Percentiles rank a stretch among this genome's conserved stretches.
phyloP scores from a whole-genome alignment of 2,329 filamentous ascomycete species.

The Trichoderma gracile region DNA sequence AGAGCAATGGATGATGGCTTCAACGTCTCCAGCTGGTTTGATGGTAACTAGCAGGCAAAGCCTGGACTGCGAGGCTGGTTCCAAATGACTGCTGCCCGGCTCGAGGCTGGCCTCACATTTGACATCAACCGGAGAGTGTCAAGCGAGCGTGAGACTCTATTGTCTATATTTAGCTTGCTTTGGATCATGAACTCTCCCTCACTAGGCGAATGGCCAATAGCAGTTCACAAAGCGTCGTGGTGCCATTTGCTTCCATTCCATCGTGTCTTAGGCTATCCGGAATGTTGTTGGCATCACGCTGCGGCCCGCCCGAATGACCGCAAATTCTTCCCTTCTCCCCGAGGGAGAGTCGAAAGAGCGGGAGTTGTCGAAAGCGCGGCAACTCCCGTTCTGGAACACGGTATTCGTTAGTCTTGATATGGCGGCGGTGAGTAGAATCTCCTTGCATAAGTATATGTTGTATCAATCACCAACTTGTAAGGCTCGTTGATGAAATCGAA shows the following conservation, averaged over 20 bases:
- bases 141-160: no score
- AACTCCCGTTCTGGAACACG: neutral
- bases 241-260: neutral
- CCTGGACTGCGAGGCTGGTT: neutral
- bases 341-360: neutral
- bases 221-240: no score
- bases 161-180: no score
- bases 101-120: neutral
- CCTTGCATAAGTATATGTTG: neutral
- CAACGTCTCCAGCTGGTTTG: conserved; percentile 2
- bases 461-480: neutral
- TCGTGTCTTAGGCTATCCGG: neutral
- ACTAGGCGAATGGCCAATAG: neutral
- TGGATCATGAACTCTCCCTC: neutral
- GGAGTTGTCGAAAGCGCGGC: neutral
- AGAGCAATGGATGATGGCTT: neutral
- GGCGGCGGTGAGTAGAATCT: neutral
- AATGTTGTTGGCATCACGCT: neutral
- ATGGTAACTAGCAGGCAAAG: neutral
- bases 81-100: neutral
- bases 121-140: neutral
- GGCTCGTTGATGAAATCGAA: neutral
- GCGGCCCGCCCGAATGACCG: neutral
- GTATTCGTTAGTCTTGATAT: neutral
- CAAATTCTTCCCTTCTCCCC: neutral